A percentile compares a stretch with the other conserved stretches of the same genome.
These are phyloP conservation scores for Marvania coccoides DNA, from an alignment of 139 green algal species.

Conservation along the genomic window DNA sequence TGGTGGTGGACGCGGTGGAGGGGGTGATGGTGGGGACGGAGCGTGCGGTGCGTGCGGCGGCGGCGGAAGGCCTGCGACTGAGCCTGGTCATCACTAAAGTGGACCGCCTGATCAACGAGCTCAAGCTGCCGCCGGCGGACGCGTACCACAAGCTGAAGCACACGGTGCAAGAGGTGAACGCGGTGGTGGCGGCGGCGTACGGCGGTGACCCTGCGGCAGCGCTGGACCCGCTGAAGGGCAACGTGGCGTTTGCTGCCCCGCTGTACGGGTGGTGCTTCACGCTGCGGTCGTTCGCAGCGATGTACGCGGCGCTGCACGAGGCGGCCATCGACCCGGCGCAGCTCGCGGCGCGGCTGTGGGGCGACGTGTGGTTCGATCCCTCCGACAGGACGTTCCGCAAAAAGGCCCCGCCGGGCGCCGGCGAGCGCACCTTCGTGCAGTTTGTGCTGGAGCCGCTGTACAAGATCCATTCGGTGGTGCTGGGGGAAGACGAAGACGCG, in stretches of 20 bases:
- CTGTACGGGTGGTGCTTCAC: constrained; percentile 88
- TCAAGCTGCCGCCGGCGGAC: constrained; percentile 95
- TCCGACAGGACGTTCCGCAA: constrained; percentile 71
- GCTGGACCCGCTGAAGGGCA: constrained; percentile 76
- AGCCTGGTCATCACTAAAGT: constrained; percentile 89
- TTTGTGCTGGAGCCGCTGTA: constrained; percentile 97
- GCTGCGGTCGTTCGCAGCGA: constrained; percentile 75
- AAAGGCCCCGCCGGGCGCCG: constrained; percentile 39
- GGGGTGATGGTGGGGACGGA: constrained; percentile 89
- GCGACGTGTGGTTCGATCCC: constrained; percentile 68
- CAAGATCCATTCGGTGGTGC: constrained; percentile 81
- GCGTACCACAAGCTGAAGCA: constrained; percentile 97
- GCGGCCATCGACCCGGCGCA: constrained; percentile 27
- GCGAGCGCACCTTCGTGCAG: constrained; percentile 86
- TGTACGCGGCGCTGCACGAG: constrained; percentile 54
- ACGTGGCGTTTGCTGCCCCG: constrained; percentile 79
- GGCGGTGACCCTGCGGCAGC: neutral
- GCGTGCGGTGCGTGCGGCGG: constrained; percentile 64
- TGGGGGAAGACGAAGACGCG: constrained; percentile 46
- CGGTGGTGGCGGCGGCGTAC: constrained; percentile 32
- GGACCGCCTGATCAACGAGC: constrained; percentile 85
- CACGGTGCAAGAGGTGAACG: constrained; percentile 94
- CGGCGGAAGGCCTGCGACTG: constrained; percentile 81
- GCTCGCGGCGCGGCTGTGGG: constrained; percentile 66
- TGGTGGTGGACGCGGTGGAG: constrained; percentile 93